A percentile compares a stretch with the other conserved stretches of the same genome.
These are phyloP conservation scores for Yamadazyma taylorii DNA, from an alignment of 1,139 yeast species.

Conservation along the genomic window DNA sequence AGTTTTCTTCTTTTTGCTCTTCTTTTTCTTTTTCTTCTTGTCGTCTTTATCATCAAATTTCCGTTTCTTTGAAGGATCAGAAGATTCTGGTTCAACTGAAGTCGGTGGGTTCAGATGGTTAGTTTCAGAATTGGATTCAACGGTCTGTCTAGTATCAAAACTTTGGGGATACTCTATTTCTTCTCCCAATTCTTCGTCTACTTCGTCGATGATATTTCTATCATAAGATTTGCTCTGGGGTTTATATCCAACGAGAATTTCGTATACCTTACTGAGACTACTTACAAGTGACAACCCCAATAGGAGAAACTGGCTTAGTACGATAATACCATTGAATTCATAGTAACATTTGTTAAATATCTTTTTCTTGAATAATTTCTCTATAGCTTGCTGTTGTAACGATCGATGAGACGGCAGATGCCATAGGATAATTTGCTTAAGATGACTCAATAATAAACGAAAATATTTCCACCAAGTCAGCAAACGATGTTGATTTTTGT, in stretches of 20 bases:
- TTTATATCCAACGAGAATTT: conserved; percentile 24
- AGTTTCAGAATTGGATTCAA: conserved; percentile 9
- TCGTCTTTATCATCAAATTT: conserved; percentile 23
- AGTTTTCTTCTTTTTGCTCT: conserved; percentile 44
- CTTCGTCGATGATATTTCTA: background rate
- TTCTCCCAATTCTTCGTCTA: conserved; percentile 8
- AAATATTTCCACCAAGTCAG: conserved; percentile 77
- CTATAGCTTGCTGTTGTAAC: conserved; percentile 22
- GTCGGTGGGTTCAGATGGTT: no score
- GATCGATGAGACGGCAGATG: conserved; percentile 9
- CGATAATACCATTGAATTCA: conserved; percentile 65
- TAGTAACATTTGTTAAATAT: conserved; percentile 53
- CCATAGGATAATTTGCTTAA: conserved; percentile 34
- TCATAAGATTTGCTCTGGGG: conserved; percentile 6
- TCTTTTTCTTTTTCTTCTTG: conserved; percentile 40
- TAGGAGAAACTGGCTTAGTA: conserved; percentile 75
- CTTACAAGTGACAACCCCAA: conserved; percentile 74
- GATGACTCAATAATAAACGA: conserved; percentile 59
- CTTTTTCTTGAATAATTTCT: conserved; percentile 32
- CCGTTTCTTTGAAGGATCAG: conserved; percentile 12
- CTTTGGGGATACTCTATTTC: conserved; percentile 6
- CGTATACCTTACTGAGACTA: conserved; percentile 46
- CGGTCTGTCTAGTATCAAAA: conserved; percentile 4
- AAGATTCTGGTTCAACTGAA: no score
- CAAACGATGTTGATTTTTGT: conserved; percentile 73